phyloP scores from a whole-genome alignment of 495 filamentous ascomycete species.

The Penicillium argentinense region DNA sequence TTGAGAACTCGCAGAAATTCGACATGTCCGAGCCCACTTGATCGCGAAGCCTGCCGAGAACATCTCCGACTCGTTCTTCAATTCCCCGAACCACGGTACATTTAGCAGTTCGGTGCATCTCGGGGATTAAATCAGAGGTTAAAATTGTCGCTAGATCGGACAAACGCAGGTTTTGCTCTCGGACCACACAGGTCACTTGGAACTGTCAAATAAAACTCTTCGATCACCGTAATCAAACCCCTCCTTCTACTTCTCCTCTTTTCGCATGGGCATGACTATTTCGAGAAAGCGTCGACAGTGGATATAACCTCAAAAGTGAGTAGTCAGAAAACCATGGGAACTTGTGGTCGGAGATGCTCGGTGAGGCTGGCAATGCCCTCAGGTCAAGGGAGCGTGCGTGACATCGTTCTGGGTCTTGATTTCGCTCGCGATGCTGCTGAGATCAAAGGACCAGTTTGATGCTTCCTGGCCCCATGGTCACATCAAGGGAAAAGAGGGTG shows the following conservation, averaged over 20 bases:
- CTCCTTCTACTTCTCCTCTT: neutral
- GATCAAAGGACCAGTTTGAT: neutral
- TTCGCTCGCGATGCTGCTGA: neutral
- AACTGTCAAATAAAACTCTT: neutral
- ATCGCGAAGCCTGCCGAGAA: conserved; percentile 3
- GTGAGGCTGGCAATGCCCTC: neutral
- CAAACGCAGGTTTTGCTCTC: neutral
- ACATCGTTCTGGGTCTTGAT: neutral
- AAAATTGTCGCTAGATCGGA: neutral
- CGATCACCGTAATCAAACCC: conserved; percentile 7
- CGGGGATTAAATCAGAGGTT: neutral
- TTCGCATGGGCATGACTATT: conserved; percentile 6
- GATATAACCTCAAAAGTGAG: conserved; percentile 9
- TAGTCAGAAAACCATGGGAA: conserved; percentile 2
- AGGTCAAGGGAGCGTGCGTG: neutral
- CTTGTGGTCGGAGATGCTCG: neutral
- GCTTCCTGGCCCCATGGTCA: conserved; percentile 4
- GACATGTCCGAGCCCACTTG: neutral
- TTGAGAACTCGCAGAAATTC: neutral
- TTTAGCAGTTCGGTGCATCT: neutral
- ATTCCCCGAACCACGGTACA: conserved; percentile 10
- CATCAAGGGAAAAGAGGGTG: neutral
- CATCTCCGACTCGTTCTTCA: conserved; percentile 1
- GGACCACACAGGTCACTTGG: neutral
- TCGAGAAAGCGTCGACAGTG: conserved; percentile 6